Conservation (phyloP, 169 alveolate species). For the Plasmodium vinckei region DNA sequence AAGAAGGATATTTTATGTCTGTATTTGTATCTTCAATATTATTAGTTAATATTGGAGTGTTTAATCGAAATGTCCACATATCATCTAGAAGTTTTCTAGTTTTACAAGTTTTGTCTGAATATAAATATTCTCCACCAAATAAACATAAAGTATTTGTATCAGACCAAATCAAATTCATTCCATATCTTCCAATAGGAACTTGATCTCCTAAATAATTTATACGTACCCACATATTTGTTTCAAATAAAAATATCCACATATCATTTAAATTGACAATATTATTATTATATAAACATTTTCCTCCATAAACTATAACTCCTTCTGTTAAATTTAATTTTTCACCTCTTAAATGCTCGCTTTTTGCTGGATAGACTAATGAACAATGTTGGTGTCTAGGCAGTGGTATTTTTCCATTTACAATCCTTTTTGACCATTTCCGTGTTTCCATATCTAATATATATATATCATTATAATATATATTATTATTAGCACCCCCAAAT, state of each 20-base stretch:
- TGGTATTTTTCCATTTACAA: slow-evolving; percentile 85
- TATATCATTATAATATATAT: slow-evolving; percentile 86
- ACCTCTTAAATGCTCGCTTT: slow-evolving; percentile 85
- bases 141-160: slow-evolving; percentile 88
- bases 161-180: slow-evolving; percentile 90
- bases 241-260: slow-evolving; percentile 90
- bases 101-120: slow-evolving; percentile 77
- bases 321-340: slow-evolving; percentile 75
- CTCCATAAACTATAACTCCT: slow-evolving; percentile 74
- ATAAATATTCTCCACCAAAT: slow-evolving; percentile 91
- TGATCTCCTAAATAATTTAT: slow-evolving; percentile 86
- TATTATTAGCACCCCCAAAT: slow-evolving; percentile 90
- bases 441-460: slow-evolving; percentile 88
- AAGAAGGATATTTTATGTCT: not conserved
- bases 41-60: not conserved
- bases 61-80: slow-evolving; percentile 87
- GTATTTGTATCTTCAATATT: not conserved
- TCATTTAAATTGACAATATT: slow-evolving; percentile 88
- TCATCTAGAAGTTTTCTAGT: slow-evolving; percentile 87
- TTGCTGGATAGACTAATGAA: slow-evolving; percentile 89
- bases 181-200: slow-evolving; percentile 90
- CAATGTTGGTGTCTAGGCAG: slow-evolving; percentile 90
- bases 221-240: slow-evolving; percentile 87
- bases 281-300: slow-evolving; percentile 79
- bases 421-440: slow-evolving; percentile 81